These are phyloP conservation scores for Colletotrichum sp. DNA, from an alignment of 2,329 filamentous ascomycete species.

Conservation along the genomic window DNA sequence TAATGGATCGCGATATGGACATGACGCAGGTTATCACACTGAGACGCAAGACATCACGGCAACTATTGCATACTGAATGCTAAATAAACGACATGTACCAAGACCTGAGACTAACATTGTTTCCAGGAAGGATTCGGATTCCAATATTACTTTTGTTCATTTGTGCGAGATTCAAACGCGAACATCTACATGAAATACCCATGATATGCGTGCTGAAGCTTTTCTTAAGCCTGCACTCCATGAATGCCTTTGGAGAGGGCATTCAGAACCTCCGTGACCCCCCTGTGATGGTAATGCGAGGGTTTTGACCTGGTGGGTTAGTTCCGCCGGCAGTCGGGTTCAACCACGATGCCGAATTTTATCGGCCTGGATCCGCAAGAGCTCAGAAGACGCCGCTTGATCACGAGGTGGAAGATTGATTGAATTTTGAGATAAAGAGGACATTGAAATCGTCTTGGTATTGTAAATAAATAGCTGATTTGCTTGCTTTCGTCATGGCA, in stretches of 20 bases:
- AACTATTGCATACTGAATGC: background rate
- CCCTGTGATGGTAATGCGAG: background rate
- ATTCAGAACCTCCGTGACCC: background rate
- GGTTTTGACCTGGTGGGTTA: background rate
- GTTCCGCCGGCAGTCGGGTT: background rate
- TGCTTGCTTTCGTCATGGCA: background rate
- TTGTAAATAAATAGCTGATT: background rate
- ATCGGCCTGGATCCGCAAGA: background rate
- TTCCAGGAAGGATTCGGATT: background rate
- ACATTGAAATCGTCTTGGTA: rapidly evolving
- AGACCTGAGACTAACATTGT: background rate
- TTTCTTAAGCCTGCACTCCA: background rate
- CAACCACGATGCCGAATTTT: background rate
- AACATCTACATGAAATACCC: background rate
- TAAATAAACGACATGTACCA: background rate
- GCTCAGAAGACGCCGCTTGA: background rate
- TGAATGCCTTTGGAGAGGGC: background rate
- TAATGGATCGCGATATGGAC: background rate
- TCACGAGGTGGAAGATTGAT: background rate
- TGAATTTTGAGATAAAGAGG: background rate
- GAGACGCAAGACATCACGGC: background rate
- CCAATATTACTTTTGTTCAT: background rate
- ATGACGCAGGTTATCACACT: background rate
- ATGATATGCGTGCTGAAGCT: background rate
- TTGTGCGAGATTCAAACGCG: background rate